These are phyloP conservation scores for Rhizodiscina lignyota DNA, from an alignment of 495 filamentous ascomycete genomes.

Conservation along the genomic window DNA sequence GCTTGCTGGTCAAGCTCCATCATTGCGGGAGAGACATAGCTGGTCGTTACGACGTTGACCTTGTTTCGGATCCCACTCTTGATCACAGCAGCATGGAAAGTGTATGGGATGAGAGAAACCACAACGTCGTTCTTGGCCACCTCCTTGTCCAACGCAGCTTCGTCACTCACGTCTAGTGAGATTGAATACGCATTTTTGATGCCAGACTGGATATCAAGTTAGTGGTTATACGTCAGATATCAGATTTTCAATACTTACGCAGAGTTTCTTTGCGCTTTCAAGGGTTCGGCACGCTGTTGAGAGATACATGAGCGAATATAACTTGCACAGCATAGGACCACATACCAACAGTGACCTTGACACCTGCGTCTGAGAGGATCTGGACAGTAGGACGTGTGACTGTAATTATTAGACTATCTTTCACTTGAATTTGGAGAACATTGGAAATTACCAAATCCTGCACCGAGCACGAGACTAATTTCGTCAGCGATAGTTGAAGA, in stretches of 20 bases:
- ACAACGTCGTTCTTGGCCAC: conserved; percentile 58
- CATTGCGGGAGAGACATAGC: conserved; percentile 88
- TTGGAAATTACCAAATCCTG: too few relatives aligned
- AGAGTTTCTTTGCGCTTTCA: conserved; percentile 56
- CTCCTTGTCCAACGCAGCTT: conserved; percentile 56
- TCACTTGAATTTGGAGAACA: too few relatives aligned
- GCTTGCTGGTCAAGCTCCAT: conserved; percentile 62
- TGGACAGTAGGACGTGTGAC: conserved; percentile 59
- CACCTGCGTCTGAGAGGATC: conserved; percentile 54
- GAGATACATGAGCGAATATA: conserved; percentile 5
- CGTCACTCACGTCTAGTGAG: conserved; percentile 68
- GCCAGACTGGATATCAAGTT: too few relatives aligned
- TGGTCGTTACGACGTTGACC: conserved; percentile 94
- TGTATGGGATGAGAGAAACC: conserved; percentile 69
- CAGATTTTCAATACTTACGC: too few relatives aligned
- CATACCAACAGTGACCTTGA: conserved; percentile 73
- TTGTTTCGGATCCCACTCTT: conserved; percentile 86
- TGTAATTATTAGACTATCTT: conserved; percentile 2
- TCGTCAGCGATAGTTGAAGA: too few relatives aligned
- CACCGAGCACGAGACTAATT: too few relatives aligned
- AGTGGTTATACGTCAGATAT: too few relatives aligned
- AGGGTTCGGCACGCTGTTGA: conserved; percentile 69
- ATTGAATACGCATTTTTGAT: conserved; percentile 56
- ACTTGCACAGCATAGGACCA: conserved; percentile 4
- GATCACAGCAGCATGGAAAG: conserved; percentile 77